Conservation (phyloP, 2,329 filamentous ascomycete species). For the Penicillium sp. region DNA sequence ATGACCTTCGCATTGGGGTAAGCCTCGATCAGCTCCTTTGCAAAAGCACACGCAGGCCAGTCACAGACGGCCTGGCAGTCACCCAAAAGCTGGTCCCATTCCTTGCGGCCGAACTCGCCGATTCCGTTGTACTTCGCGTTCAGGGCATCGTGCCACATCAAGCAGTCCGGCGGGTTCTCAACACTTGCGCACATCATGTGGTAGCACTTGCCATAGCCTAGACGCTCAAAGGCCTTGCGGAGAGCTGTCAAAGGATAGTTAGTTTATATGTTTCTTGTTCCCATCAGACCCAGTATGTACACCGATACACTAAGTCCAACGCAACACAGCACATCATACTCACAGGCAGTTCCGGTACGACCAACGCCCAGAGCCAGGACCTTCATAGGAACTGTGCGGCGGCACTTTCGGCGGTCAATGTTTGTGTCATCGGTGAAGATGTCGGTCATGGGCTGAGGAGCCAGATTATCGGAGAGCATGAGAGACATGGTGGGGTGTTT, state of each 20-base stretch:
- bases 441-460: slow-evolving; percentile 44
- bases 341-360: slow-evolving; percentile 69
- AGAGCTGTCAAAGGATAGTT: slow-evolving; percentile 49
- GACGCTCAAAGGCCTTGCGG: slow-evolving; percentile 62
- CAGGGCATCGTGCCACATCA: slow-evolving; percentile 70
- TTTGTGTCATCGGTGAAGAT: slow-evolving; percentile 63
- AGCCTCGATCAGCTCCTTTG: slow-evolving; percentile 66
- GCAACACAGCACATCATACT: slow-evolving; percentile 26
- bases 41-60: slow-evolving; percentile 66
- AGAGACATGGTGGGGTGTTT: slow-evolving; percentile 32
- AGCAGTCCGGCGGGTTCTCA: slow-evolving; percentile 65
- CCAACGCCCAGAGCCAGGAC: slow-evolving; percentile 68
- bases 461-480: slow-evolving; percentile 37
- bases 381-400: slow-evolving; percentile 68
- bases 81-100: slow-evolving; percentile 68
- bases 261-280: slow-evolving; percentile 3
- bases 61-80: slow-evolving; percentile 67
- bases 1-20: slow-evolving; percentile 73
- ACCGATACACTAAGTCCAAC: background rate
- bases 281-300: background rate
- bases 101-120: slow-evolving; percentile 62
- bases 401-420: slow-evolving; percentile 65
- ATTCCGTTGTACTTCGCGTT: slow-evolving; percentile 61
- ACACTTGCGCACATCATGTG: slow-evolving; percentile 71
- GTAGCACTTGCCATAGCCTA: slow-evolving; percentile 68